Conservation (phyloP, 129 eudicot genomes). For the Tagetes patula region DNA sequence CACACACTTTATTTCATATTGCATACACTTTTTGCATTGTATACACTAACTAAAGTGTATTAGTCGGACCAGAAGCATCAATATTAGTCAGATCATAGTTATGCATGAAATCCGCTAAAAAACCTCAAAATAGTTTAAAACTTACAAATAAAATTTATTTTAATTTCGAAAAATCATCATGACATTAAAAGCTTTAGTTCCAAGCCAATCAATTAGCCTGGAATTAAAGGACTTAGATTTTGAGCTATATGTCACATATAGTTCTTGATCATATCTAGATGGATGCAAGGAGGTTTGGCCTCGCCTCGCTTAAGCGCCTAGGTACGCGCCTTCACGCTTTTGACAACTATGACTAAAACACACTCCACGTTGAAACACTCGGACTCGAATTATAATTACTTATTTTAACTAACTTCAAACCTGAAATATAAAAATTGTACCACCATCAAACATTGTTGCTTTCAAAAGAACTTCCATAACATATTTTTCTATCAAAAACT, state of each 20-base stretch:
- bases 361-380: no score
- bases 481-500: background rate
- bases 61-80: background rate
- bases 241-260: background rate
- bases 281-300: no score
- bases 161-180: background rate
- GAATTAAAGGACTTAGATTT: background rate
- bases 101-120: background rate
- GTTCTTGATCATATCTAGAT: no score
- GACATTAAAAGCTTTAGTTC: background rate
- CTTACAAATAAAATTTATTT: background rate
- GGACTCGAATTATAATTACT: no score
- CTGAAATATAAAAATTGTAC: background rate
- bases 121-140: background rate
- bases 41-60: background rate
- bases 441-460: background rate
- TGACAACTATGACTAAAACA: no score
- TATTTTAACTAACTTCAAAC: no score
- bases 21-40: background rate
- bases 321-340: no score
- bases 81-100: background rate
- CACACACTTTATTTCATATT: background rate
- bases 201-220: background rate
- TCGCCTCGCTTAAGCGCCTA: no score
- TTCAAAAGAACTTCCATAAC: background rate